Percentiles rank a stretch among this genome's conserved stretches.
Conservation (phyloP, 768 basidiomycete species). For the Serendipita indica region DNA sequence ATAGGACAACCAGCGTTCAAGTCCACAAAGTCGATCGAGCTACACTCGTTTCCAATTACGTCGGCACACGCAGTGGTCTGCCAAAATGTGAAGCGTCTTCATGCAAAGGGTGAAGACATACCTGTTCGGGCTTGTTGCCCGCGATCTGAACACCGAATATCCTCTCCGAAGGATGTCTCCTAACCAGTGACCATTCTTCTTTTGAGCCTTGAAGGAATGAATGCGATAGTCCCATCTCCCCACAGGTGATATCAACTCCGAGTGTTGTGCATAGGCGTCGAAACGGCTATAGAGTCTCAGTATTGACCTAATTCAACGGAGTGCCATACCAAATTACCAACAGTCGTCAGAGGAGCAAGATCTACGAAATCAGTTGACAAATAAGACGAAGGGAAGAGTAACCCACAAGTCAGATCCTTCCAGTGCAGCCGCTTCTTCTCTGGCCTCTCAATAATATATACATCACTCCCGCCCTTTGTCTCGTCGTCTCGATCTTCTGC, state of each 20-base stretch:
- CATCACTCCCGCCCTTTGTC: constrained; percentile 10
- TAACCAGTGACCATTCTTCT: constrained; percentile 88
- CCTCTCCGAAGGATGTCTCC: constrained; percentile 73
- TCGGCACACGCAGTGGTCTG: constrained; percentile 50
- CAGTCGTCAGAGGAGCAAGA: constrained; percentile 78
- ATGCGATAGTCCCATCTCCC: constrained; percentile 92
- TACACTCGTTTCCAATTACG: constrained; percentile 53
- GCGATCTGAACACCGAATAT: constrained; percentile 89
- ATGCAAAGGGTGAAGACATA: constrained; percentile 28
- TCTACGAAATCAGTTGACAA: too few species aligned
- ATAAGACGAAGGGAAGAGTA: neutral
- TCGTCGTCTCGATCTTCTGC: neutral
- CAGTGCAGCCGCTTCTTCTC: constrained; percentile 86
- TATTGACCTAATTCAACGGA: neutral
- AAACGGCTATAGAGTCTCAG: constrained; percentile 51
- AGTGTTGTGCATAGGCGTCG: constrained; percentile 72
- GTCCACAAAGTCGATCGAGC: constrained; percentile 76
- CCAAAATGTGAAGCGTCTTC: neutral
- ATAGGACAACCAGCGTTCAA: constrained; percentile 96
- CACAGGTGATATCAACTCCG: constrained; percentile 90
- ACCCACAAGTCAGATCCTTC: constrained; percentile 71
- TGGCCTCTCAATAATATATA: constrained; percentile 22
- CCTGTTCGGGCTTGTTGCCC: constrained; percentile 65
- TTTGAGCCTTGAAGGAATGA: constrained; percentile 77
- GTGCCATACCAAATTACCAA: constrained; percentile 70